Base-by-base conservation (phyloP, 2,329 filamentous ascomycete species). In the Septoria petroselini region DNA sequence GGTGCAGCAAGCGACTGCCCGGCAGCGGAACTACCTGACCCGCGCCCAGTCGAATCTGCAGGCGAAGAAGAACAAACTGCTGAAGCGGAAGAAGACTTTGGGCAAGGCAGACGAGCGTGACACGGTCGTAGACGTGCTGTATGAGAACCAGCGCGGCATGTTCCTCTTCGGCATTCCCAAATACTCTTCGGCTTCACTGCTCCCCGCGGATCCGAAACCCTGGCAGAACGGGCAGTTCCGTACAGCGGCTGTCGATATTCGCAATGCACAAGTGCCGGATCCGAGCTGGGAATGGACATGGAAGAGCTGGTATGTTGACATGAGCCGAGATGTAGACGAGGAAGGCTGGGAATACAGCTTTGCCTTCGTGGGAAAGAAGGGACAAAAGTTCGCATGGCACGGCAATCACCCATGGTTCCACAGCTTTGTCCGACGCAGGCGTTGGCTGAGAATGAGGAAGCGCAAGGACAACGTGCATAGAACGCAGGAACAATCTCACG, bases 281-380 rank as follows among this genome's bases (percentile, higher is more conserved):
- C 93, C 93, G 4, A 88, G 85, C 55, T 98, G 93, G 93, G 83
- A 88, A 65, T 98, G 93, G 93, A 82, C 76, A 7, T 86, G 83
- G 83, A 79, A 78, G 65, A 77, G 76, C 33, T 86, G 83, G 82
- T 85, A 85, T 65, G 82, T 85, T 23, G 83, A 86, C 73, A 88
- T 79, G 88, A 91, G 74, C n/a, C 80, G 85, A 2, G 85, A 86
- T 52, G 83, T 87, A 8, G 93, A 97, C 63, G 85, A 91, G 55
- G 87, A 91, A 55, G 93, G 93, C 3, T 98, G 93, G 93, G 86
- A 95, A 66, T 98, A 98, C 70, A 93, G 88, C 12, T 90, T 96
- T 66, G 85, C 87, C 58, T 98, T 97, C 65, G 55, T 58, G 2
- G 65, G 68, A 30, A 68, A 69, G 23, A 54, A 75, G 76, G 62